Evolutionary conservation across 768 basidiomycete species (phyloP), one percentile per base, ranked within the genome.

Genomic region (Termitomyces bulborhizus): DNA sequence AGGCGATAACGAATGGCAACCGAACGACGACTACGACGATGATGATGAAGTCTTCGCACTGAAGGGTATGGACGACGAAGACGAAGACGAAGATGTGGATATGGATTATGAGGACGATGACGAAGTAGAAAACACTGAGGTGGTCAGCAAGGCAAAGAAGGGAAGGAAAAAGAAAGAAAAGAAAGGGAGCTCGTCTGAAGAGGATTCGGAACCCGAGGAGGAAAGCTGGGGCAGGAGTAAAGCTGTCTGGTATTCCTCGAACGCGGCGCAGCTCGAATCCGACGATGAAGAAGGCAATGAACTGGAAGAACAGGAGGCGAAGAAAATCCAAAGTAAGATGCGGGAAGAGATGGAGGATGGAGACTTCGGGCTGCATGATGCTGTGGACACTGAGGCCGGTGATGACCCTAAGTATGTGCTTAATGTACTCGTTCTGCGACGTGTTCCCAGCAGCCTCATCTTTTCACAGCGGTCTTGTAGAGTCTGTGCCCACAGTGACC

Each of bases 221-320:
- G 90, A 92, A 68, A 81, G 79, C 1, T 98, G 94, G 94, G 94
- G 94, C 9, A 77, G 74, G 56, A 81, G 83, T 58, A 86, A 86
- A 69, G 77, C 83, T 40, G 86, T 83, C 4, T 98, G 95, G 70
- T 96, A 96, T 66, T 83, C 90, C 3, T 90, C 88, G 4, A 93
- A 92, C 67, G 91, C 89, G 32, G 86, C 77, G 36, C 73, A 89
- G 53, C 72, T 92, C 37, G 90, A 90, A 51, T 87, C 86, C 37
- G 90, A 90, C 61, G 88, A 95, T 59, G 94, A 96, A 63, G 94
- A 96, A 68, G 89, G 84, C 34, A 82, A 90, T 63, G 87, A 89
- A 60, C 71, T 96, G 48, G 93, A 98, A 64, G 91, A 92, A 66
- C 84, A 88, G 65, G 94, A 98, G 68, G 90, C 89, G 6, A 84